Evolutionary conservation across 257 asterid species (phyloP).

Genomic region (Capsicum chinense): DNA sequence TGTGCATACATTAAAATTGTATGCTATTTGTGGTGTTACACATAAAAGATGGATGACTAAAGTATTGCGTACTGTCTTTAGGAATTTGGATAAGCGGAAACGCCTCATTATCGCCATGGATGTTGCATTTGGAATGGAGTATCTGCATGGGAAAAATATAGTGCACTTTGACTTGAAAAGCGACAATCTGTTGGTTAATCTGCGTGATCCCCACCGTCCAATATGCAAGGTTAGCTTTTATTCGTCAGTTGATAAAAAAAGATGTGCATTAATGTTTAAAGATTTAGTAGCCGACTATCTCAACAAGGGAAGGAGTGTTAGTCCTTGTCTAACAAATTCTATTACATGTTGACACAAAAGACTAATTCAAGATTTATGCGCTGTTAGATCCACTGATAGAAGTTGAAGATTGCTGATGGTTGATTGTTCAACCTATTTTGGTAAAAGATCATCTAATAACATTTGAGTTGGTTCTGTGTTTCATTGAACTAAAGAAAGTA

Average conservation of each 20-base stretch:
- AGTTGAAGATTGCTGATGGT: background rate
- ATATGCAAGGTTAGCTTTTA: conserved; percentile 84
- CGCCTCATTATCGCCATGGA: conserved; percentile 94
- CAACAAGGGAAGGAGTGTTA: background rate
- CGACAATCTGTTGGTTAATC: conserved; percentile 94
- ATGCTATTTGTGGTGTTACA: background rate
- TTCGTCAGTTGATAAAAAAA: background rate
- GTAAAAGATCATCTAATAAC: background rate
- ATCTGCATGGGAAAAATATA: conserved; percentile 92
- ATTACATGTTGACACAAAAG: background rate
- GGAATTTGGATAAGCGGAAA: conserved; percentile 90
- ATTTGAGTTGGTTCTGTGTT: background rate
- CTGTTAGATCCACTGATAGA: background rate
- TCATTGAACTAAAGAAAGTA: background rate
- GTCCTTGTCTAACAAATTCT: background rate
- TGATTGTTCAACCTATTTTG: background rate
- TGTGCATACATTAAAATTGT: background rate
- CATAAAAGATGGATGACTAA: background rate
- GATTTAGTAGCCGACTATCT: conserved; percentile 10
- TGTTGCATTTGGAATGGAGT: conserved; percentile 98
- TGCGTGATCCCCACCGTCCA: conserved; percentile 99
- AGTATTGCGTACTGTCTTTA: conserved; percentile 37
- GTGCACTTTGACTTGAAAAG: conserved; percentile 98
- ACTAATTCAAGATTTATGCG: conserved; percentile 12
- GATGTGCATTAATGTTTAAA: background rate